Conservation (phyloP, 106 monocot species). For the Hemerocallis citrina region DNA sequence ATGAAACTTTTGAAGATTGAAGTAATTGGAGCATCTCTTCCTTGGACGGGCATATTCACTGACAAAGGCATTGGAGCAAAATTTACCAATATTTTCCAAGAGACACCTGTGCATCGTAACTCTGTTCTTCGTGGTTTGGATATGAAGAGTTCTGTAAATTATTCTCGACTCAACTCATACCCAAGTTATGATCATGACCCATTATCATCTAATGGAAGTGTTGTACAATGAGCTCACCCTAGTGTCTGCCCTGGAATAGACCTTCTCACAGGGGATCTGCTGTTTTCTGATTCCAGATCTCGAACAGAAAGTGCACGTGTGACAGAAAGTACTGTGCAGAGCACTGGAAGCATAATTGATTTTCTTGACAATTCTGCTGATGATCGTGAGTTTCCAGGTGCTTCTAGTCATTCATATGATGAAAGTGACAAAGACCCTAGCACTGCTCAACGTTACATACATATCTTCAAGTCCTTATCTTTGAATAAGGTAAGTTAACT, state of each 20-base stretch:
- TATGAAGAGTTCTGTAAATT: constrained; percentile 27
- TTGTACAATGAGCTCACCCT: constrained; percentile 15
- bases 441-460: constrained; percentile 44
- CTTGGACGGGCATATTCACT: constrained; percentile 69
- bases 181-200: constrained; percentile 10
- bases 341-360: constrained; percentile 27
- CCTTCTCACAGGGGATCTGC: constrained; percentile 78
- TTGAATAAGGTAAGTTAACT: constrained; percentile 39
- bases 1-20: constrained; percentile 58
- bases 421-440: constrained; percentile 9
- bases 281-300: constrained; percentile 22
- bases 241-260: constrained; percentile 54
- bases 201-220: constrained; percentile 14
- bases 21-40: constrained; percentile 92
- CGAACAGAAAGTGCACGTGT: constrained; percentile 19
- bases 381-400: constrained; percentile 15
- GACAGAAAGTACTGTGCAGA: constrained; percentile 16
- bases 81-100: constrained; percentile 39
- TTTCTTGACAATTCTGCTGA: constrained; percentile 35
- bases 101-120: constrained; percentile 11
- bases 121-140: constrained; percentile 7
- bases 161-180: constrained; percentile 31
- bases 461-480: constrained; percentile 31
- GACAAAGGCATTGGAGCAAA: constrained; percentile 31
- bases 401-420: constrained; percentile 14